Evolutionary conservation across 805 yeast species (phyloP), one percentile per base, ranked within the genome.

Genomic region (Spathaspora girioi): DNA sequence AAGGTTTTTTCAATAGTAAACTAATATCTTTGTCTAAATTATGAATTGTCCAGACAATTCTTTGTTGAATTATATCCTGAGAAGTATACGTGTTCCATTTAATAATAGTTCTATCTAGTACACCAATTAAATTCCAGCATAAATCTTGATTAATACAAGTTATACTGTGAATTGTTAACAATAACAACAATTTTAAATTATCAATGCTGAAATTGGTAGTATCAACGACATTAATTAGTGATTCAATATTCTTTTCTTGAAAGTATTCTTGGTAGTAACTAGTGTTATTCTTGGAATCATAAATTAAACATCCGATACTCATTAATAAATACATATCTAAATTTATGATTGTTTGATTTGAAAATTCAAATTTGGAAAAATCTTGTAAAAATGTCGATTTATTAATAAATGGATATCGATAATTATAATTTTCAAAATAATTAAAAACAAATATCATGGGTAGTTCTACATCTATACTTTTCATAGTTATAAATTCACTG

Each of bases 21-120:
- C 69, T 65, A 35, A 71, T 56, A 48, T 70, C 76, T 45, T 70
- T 69, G 51, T 75, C 79, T 41, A 74, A 54, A 45, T 69, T 71
- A 56, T 64, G 65, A 12, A 71, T 55, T 2, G 76, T 58, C 77
- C 76, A 72, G 50, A 72, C 68, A 11, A 70, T 50, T 18, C 67
- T 48, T 14, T 58, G 50, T 12, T 58, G 50, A 10, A 35, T 19
- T 23, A 38, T 7, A 35, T 48, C 38, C 35, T 47, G 40, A 32
- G 51, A 46, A 31, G 51, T 27, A 53, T 62, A 68, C 17, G 64
- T 49, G 2, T 57, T 65, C 45, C 60, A 57, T 43, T 57, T 55
- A 10, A 67, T 49, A 3, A 62, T 55, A 42, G 67, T 55, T 17
- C 76, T 58, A 50, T 63, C 59, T 46, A 73, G 57, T n/a, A 70